Base-by-base conservation (phyloP, 2,329 filamentous ascomycete species). In the Trichoderma koningii region DNA sequence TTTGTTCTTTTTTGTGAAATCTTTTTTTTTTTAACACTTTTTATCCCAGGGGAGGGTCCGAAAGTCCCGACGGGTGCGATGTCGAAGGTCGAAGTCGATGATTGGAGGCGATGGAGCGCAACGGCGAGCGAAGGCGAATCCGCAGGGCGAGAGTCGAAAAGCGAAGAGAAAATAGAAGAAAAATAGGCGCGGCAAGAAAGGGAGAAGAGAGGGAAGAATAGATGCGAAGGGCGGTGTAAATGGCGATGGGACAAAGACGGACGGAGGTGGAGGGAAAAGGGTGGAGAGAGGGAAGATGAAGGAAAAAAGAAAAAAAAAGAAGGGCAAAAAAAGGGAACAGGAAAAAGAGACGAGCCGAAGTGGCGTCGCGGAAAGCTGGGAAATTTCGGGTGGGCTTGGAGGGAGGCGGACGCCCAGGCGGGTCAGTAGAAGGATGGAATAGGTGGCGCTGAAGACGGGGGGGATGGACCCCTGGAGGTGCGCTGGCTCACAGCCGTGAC, bases 301-400 rank as follows among this genome's bases (percentile, higher is more conserved):
- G 72, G 70, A 71, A 71, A 70, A 72, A 73, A 70, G 71, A 71
- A 70, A 73, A 70, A 72, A 71, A 71, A 72, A 42, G 66, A 71
- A 64, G 69, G 69, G 72, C 71, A 71, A 50, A 71, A 70, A 73
- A 69, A 73, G 70, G 71, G 71, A 70, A 72, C 34, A 73, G 70
- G 71, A 71, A 70, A 72, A 71, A 71, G 71, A 70, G 72, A 42
- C 38, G 60, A 57, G 52, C 28, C 44, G 56, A 38, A 38, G 59
- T 63, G 63, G 52, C 61, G 51, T 53, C 23, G 64, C 62, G 55
- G 47, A 38, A 62, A 62, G 62, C 44, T 45, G 48, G 50, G 64
- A 47, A 64, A 56, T 64, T 64, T 51, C 42, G 41, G 56, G 57
- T 63, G 71, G 73, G 72, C 73, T 51, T 52, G 69, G 66, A 70